Conservation (phyloP, 352 stramenopile species). For the Phytophthora constricta region DNA sequence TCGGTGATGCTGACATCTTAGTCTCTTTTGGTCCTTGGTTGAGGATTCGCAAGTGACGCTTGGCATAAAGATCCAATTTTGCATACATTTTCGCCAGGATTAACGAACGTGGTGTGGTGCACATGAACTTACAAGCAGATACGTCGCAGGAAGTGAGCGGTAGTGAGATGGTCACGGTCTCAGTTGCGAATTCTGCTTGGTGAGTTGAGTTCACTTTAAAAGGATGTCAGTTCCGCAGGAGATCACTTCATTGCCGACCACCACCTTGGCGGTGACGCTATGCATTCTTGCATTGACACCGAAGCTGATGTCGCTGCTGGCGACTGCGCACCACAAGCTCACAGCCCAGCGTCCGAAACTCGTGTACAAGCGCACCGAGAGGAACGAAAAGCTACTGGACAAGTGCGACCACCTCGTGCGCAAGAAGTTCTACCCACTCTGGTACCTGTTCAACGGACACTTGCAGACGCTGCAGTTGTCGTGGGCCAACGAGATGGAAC, state of each 20-base stretch:
- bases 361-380: slow-evolving; percentile 42
- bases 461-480: slow-evolving; percentile 65
- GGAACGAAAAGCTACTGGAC: slow-evolving; percentile 46
- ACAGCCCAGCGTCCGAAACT: slow-evolving; percentile 51
- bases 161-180: slow-evolving; percentile 6
- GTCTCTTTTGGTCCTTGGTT: slow-evolving; percentile 1
- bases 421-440: slow-evolving; percentile 59
- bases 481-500: slow-evolving; percentile 38
- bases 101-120: no score
- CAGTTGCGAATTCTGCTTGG: slow-evolving; percentile 12
- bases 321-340: slow-evolving; percentile 41
- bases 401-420: slow-evolving; percentile 50
- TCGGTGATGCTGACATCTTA: slow-evolving; percentile 33
- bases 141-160: neutral
- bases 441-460: slow-evolving; percentile 70
- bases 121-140: no score
- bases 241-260: slow-evolving; percentile 4
- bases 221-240: slow-evolving; percentile 13
- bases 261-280: slow-evolving; percentile 20
- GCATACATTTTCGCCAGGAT: no score
- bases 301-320: slow-evolving; percentile 21
- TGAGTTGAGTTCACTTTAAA: neutral
- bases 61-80: neutral
- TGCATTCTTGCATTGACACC: slow-evolving; percentile 23
- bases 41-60: neutral